Evolutionary conservation across 2,329 filamentous ascomycete species (phyloP).

Genomic region (Aspergillus nomiae): DNA sequence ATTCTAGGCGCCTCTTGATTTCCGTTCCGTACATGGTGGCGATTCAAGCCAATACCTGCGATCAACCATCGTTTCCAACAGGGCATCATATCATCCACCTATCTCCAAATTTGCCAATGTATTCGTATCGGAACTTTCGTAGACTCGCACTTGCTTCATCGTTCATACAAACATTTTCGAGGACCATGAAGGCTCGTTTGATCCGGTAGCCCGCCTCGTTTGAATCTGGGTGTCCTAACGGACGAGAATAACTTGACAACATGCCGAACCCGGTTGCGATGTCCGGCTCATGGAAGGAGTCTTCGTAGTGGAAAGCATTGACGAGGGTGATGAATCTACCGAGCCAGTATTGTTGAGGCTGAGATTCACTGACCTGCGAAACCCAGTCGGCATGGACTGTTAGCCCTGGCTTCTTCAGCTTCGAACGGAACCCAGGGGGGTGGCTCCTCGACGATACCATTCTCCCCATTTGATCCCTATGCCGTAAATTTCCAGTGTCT

Average conservation of each 20-base stretch:
- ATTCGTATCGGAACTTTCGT: conserved; percentile 29
- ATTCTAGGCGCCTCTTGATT: not conserved
- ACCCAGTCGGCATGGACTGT: conserved; percentile 4
- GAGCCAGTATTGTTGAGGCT: conserved; percentile 34
- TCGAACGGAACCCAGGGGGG: not conserved
- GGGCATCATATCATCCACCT: conserved; percentile 19
- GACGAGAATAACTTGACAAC: conserved; percentile 23
- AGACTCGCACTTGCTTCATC: conserved; percentile 39
- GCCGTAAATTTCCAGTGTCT: not conserved
- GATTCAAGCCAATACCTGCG: not conserved
- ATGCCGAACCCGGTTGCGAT: conserved; percentile 28
- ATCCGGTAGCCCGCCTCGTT: conserved; percentile 25
- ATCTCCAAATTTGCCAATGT: conserved; percentile 25
- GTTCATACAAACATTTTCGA: conserved; percentile 37
- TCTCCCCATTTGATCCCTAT: conserved; percentile 10
- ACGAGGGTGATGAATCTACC: conserved; percentile 34
- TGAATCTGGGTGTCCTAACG: conserved; percentile 14
- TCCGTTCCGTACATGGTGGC: too few species aligned
- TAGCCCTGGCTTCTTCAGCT: conserved; percentile 11
- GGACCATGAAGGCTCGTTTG: conserved; percentile 36
- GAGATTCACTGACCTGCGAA: conserved; percentile 25
- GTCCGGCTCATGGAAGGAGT: conserved; percentile 33
- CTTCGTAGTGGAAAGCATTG: conserved; percentile 35
- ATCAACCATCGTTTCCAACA: not conserved
- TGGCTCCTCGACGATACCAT: conserved; percentile 15